Conservation (phyloP, 106 monocot genomes). For the Apostasia shenzhenica region DNA sequence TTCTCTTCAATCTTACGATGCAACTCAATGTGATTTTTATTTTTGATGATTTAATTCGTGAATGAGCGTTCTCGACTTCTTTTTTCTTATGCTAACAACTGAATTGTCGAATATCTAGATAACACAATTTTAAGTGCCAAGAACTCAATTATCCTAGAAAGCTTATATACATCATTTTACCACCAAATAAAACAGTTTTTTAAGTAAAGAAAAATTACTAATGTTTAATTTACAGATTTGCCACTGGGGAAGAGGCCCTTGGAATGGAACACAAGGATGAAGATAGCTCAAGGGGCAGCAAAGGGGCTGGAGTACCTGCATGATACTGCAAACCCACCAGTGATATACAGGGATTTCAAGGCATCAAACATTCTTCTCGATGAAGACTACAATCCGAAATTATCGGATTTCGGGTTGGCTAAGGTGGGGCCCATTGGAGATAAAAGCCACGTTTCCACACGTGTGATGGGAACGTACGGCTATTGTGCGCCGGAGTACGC, state of each 20-base stretch:
- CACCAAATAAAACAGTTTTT: no score
- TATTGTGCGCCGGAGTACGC: conserved; percentile 39
- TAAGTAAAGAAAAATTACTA: no score
- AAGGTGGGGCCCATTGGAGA: conserved; percentile 21
- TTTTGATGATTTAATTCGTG: no score
- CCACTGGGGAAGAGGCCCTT: conserved; percentile 6
- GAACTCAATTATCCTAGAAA: no score
- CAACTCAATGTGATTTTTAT: no score
- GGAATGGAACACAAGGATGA: conserved; percentile 25
- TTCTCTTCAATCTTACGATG: no score
- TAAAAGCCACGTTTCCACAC: conserved; percentile 16
- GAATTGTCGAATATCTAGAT: no score
- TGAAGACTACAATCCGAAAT: conserved; percentile 10
- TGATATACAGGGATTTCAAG: conserved; percentile 26
- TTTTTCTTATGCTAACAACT: no score
- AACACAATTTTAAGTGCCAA: no score
- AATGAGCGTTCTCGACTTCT: no score
- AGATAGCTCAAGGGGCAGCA: conserved; percentile 18
- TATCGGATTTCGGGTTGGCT: conserved; percentile 26
- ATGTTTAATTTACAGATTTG: conserved; percentile 7
- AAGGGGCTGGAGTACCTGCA: conserved; percentile 25
- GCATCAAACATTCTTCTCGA: conserved; percentile 25
- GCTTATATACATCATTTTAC: no score
- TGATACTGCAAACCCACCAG: conserved; percentile 17
- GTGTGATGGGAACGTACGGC: conserved; percentile 38